phyloP scores from a whole-genome alignment of 2,329 filamentous ascomycete species.

The Myriangium duriaei region DNA sequence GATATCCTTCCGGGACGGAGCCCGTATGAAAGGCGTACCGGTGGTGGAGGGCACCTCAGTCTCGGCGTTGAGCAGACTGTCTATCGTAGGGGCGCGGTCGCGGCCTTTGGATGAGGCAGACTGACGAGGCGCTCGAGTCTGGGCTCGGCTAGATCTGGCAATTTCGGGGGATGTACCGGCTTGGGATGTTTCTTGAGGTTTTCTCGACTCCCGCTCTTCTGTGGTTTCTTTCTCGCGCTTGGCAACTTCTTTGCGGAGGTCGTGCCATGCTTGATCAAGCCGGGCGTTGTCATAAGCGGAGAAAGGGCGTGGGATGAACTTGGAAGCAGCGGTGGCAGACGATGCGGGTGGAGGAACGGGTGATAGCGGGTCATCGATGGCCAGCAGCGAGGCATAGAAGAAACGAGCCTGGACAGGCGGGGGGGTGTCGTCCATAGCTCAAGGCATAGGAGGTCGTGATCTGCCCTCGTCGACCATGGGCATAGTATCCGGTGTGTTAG shows the following conservation, averaged over 20 bases:
- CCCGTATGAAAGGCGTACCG: constrained; percentile 39
- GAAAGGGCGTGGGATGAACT: constrained; percentile 25
- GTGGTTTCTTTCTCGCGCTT: constrained; percentile 23
- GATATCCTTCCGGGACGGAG: constrained; percentile 31
- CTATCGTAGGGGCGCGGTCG: neutral
- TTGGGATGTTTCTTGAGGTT: neutral
- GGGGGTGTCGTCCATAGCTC: constrained; percentile 17
- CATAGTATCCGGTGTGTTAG: too few species aligned
- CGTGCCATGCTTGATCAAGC: constrained; percentile 25
- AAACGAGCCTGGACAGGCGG: constrained; percentile 24
- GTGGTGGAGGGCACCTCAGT: constrained; percentile 23
- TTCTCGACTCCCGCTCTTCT: constrained; percentile 17
- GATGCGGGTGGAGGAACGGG: constrained; percentile 22
- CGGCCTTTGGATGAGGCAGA: neutral
- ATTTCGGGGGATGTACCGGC: neutral
- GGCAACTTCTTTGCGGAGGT: constrained; percentile 22
- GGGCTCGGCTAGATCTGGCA: neutral
- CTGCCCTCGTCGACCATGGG: too few species aligned
- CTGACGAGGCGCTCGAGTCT: neutral
- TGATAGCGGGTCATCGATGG: constrained; percentile 28
- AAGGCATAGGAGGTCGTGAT: too few species aligned
- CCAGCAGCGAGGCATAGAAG: constrained; percentile 25
- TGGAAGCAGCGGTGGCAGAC: constrained; percentile 14
- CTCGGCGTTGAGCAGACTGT: constrained; percentile 7
- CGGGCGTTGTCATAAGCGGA: constrained; percentile 25